Evolutionary conservation across 2,329 filamentous ascomycete genomes (phyloP), one percentile per base, ranked within the genome.

Genomic region (Ceratocystis smalleyi): DNA sequence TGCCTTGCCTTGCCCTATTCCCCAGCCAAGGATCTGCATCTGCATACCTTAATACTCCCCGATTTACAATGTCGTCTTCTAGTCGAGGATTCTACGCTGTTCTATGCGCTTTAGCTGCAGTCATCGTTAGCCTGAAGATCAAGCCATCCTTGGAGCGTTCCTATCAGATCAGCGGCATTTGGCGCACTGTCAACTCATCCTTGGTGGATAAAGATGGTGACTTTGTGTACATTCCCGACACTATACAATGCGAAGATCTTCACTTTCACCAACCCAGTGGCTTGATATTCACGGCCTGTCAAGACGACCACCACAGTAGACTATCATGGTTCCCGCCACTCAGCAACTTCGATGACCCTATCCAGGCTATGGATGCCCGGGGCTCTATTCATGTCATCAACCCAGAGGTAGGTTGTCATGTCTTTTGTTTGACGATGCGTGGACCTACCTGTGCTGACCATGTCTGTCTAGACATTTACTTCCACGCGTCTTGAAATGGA

Each of bases 171-270:
- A 27, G 70, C 0, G 74, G 74, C 10, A 15, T 72, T 3, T 70
- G 72, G 32, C 70, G 73, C 15, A 63, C 62, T 7, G 67, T 68
- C 2, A 62, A 49, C 4, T 70, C 68, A 12, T 73, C 69, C 0
- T 17, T 65, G 0, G n/a, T 72, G 4, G 32, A 65, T 3, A 59
- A 68, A 5, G 49, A 64, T 2, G 67, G 72, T 3, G 73, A 75
- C 24, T 69, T 80, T 0, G 68, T 75, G 5, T 67, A 69, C 8
- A 80, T 85, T 8, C 70, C 75, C 0, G 78, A 81, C 67, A 84
- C 83, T 0, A 70, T 75, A 2, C 75, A 81, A 17, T 85, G 83
- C 69, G 83, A 86, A 68, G 83, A 86, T 67, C 59, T 86, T 2
- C 82, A 85, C 68, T 76, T 82, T 64, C 78, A 84, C 67, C 69